phyloP scores from a whole-genome alignment of 805 yeast species.

The Clavispora vitiphila region DNA sequence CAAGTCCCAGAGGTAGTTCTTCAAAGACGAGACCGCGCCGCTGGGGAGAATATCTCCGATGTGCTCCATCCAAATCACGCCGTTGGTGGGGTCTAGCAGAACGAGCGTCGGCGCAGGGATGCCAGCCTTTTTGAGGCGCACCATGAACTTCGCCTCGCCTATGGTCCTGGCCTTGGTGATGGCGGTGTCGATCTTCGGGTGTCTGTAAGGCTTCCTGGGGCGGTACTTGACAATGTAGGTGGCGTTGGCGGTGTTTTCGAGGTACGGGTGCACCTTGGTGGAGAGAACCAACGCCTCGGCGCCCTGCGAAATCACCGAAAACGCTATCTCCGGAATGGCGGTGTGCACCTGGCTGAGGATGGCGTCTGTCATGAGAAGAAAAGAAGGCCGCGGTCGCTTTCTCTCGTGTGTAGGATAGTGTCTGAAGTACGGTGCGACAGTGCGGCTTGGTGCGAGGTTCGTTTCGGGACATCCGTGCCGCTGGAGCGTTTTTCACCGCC shows the following conservation, averaged over 20 bases:
- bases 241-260: slow-evolving; percentile 12
- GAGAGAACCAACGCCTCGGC: slow-evolving; percentile 83
- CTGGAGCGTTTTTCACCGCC: no score
- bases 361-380: slow-evolving; percentile 48
- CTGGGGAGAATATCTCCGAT: slow-evolving; percentile 54
- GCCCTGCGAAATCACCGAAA: slow-evolving; percentile 70
- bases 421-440: no score
- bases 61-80: slow-evolving; percentile 85
- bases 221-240: slow-evolving; percentile 71
- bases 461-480: no score
- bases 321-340: slow-evolving; percentile 45
- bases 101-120: slow-evolving; percentile 68
- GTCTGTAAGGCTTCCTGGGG: slow-evolving; percentile 88
- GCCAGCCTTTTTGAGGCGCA: slow-evolving; percentile 48
- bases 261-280: slow-evolving; percentile 63
- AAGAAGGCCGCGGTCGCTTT: background rate
- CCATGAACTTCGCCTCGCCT: slow-evolving; percentile 76
- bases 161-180: slow-evolving; percentile 78
- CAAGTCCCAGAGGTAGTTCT: slow-evolving; percentile 67
- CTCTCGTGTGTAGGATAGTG: background rate
- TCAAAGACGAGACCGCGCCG: slow-evolving; percentile 56
- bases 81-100: slow-evolving; percentile 72
- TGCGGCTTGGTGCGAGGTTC: no score
- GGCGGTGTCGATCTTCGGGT: slow-evolving; percentile 69
- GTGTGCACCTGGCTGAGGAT: slow-evolving; percentile 40